phyloP scores from a whole-genome alignment of 1,284 basidiomycete species.

The Ganoderma sp. region DNA sequence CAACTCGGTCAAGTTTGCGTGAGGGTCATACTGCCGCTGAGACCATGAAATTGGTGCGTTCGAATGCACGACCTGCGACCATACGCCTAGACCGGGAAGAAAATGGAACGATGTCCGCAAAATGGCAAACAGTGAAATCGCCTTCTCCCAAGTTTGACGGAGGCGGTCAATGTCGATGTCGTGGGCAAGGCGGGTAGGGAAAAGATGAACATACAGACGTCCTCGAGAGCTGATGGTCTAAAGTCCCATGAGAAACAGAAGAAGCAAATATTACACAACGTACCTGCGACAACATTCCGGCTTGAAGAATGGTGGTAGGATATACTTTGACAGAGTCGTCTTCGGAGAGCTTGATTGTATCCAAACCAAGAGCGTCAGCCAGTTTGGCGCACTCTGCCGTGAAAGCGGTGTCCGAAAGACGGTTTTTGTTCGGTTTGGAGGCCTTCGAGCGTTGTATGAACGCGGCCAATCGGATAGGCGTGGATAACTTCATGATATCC shows the following conservation, averaged over 20 bases:
- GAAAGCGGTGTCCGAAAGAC: slow-evolving; percentile 29
- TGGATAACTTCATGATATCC: slow-evolving; percentile 44
- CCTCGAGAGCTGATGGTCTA: slow-evolving; percentile 55
- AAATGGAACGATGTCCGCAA: slow-evolving; percentile 58
- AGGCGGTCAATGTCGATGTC: slow-evolving; percentile 42
- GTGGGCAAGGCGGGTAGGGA: slow-evolving; percentile 46
- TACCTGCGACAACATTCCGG: slow-evolving; percentile 59
- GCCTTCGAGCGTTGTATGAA: slow-evolving; percentile 17
- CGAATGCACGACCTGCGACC: slow-evolving; percentile 53
- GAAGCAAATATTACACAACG: slow-evolving; percentile 9
- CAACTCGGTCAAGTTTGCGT: slow-evolving; percentile 24
- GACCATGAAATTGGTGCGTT: slow-evolving; percentile 44
- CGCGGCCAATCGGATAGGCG: slow-evolving; percentile 31
- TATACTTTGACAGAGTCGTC: slow-evolving; percentile 46
- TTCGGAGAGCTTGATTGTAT: slow-evolving; percentile 37
- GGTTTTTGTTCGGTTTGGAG: slow-evolving; percentile 19
- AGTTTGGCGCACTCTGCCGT: slow-evolving; percentile 30
- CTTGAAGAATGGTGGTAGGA: slow-evolving; percentile 52
- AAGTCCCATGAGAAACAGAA: not conserved
- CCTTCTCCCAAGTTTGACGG: slow-evolving; percentile 45
- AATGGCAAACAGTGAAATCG: slow-evolving; percentile 44
- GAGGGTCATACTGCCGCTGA: slow-evolving; percentile 27
- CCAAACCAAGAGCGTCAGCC: slow-evolving; percentile 28
- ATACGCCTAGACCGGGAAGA: slow-evolving; percentile 44
- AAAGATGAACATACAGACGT: slow-evolving; percentile 52